Evolutionary conservation across 441 rosid species (phyloP).

Genomic region (Syzygium syzygioides): DNA sequence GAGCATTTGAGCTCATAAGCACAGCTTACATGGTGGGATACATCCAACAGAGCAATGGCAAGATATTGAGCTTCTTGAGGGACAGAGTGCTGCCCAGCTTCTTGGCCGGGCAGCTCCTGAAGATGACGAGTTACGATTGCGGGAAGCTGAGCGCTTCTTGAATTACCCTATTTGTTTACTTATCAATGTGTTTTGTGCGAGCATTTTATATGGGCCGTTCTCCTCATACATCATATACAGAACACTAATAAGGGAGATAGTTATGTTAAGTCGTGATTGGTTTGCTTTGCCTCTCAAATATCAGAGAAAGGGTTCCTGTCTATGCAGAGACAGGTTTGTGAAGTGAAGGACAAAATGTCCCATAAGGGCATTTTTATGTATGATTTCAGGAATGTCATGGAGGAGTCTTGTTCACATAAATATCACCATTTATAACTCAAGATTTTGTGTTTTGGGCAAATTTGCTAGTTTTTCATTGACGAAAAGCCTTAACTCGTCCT

Average conservation of each 20-base stretch:
- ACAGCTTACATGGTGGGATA: background rate
- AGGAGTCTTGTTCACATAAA: background rate
- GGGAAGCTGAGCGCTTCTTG: background rate
- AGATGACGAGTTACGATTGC: background rate
- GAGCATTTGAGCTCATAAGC: background rate
- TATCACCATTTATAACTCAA: background rate
- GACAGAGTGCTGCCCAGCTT: background rate
- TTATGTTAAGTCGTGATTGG: background rate
- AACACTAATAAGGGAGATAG: background rate
- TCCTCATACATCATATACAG: background rate
- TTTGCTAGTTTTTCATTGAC: background rate
- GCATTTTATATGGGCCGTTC: background rate
- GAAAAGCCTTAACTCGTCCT: background rate
- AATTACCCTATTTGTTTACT: background rate
- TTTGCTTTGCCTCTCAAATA: background rate
- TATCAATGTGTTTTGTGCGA: background rate
- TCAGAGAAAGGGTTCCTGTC: background rate
- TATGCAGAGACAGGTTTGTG: background rate
- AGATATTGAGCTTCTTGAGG: background rate
- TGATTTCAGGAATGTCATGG: background rate
- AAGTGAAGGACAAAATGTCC: background rate
- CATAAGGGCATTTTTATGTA: background rate
- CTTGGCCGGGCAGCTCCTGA: background rate
- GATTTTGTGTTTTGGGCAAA: background rate
- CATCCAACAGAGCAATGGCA: background rate